Base-by-base conservation (phyloP, 2,329 filamentous ascomycete genomes). In the Chaetomium globosum region DNA sequence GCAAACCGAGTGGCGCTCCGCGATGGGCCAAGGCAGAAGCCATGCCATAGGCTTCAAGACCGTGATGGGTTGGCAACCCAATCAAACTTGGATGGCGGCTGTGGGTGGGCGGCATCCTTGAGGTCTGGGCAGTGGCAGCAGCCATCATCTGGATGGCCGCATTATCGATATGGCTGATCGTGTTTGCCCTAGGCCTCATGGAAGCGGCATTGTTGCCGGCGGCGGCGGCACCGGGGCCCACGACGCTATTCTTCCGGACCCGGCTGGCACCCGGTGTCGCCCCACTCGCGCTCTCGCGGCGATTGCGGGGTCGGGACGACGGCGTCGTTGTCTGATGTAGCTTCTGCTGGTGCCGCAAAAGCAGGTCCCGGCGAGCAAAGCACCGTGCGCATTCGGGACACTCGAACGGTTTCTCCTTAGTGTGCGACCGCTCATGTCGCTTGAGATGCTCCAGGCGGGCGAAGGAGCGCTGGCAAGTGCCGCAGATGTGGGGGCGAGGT, bases 351-450 rank as follows among this genome's bases (percentile, higher is more conserved):
- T 99, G 95, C 66, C 95, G 88, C 70, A 99, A 82, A 63, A 99
- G 84, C 71, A 99, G 80, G 78, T 99, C 95, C 70, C 95, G 88
- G 67, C 95, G 88, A 66, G 95, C 95, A 79, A 99, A 99, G 80
- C 95, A 98, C 79, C 95, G 83, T 46, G 92, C 86, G 78, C 95
- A 99, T 77, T 98, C 92, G 31, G 92, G 92, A 74, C 95, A 99
- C 78, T 97, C 93, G 73, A 99, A 99, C 0, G 95, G 95, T 82
- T 99, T 99, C 80, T 99, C 93, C 77, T 99, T 97, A 53, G 93
- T 97, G 76, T 97, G 93, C n/a, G 93, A 97, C 68, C 95, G 87
- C 80, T 98, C 95, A 78, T 99, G 95, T 67, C 95, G 90, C 81
- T 99, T 99, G 71, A 99, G 81, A 77, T 99, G 95, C 80, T 99